Evolutionary conservation across 345 rosid genomes (phyloP).

Genomic region (Crucihimalaya himalaica): DNA sequence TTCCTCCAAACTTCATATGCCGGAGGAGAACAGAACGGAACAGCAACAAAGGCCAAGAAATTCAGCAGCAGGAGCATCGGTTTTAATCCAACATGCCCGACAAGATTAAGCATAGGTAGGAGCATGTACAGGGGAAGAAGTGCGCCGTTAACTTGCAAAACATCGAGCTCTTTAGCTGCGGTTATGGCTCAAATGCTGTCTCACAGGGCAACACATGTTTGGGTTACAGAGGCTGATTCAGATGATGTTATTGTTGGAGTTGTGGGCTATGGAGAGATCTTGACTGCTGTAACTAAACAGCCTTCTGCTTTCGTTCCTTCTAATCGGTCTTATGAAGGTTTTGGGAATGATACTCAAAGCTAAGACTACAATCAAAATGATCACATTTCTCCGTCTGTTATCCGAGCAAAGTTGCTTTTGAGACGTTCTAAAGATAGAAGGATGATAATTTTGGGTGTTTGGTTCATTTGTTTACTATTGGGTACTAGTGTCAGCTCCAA

Average conservation of each 20-base stretch:
- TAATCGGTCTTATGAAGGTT: conserved; percentile 45
- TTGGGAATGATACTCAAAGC: conserved; percentile 51
- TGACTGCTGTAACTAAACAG: conserved; percentile 76
- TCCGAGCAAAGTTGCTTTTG: neutral
- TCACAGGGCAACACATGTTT: conserved; percentile 90
- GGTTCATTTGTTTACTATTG: conserved; percentile 7
- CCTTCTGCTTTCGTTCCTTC: conserved; percentile 48
- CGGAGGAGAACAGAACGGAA: conserved; percentile 41
- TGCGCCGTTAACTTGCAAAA: conserved; percentile 89
- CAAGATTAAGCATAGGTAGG: conserved; percentile 58
- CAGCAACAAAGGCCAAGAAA: conserved; percentile 54
- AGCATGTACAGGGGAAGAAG: conserved; percentile 96
- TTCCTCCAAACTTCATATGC: conserved; percentile 49
- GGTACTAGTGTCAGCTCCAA: conserved; percentile 10
- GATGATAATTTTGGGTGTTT: neutral
- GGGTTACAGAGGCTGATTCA: conserved; percentile 82
- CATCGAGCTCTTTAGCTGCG: conserved; percentile 82
- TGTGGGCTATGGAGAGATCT: conserved; percentile 82
- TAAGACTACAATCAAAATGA: conserved; percentile 37
- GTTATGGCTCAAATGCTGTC: conserved; percentile 99
- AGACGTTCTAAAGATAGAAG: neutral
- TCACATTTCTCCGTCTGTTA: neutral
- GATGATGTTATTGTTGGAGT: conserved; percentile 87
- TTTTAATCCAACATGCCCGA: conserved; percentile 61
- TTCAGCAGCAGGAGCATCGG: conserved; percentile 97